Conservation (phyloP, 225 moss, liverwort and hornwort species). For the Neckera pumila region DNA sequence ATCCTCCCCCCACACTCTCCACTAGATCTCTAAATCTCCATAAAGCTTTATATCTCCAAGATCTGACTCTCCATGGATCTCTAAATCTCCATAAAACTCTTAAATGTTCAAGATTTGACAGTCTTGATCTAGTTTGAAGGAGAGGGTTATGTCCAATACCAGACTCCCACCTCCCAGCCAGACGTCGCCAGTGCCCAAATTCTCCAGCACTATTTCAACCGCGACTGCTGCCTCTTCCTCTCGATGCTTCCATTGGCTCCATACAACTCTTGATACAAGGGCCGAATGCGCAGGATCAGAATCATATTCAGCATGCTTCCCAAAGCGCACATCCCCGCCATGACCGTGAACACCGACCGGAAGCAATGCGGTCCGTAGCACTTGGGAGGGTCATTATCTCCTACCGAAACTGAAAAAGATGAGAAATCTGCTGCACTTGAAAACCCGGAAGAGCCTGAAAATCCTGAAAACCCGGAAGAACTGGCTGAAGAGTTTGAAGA, state of each 20-base stretch:
- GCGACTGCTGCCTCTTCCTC: background rate
- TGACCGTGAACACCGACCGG: conserved; percentile 33
- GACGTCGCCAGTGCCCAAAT: background rate
- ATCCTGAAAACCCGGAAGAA: background rate
- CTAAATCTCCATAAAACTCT: background rate
- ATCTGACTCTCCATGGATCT: background rate
- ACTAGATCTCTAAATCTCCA: background rate
- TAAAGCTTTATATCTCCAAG: background rate
- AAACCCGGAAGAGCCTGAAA: background rate
- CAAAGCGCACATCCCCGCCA: conserved; percentile 49
- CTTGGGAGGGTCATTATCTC: conserved; percentile 1
- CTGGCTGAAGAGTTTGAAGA: background rate
- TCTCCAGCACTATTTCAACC: background rate
- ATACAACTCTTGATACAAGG: conserved; percentile 42
- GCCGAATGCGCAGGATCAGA: conserved; percentile 35
- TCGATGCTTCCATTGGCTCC: conserved; percentile 32
- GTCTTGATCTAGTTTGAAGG: no score
- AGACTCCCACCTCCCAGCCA: background rate
- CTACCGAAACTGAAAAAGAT: background rate
- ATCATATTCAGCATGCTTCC: conserved; percentile 26
- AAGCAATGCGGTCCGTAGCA: conserved; percentile 53
- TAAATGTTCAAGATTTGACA: background rate
- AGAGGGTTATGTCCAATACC: background rate
- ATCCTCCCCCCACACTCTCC: background rate
- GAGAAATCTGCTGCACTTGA: background rate